Evolutionary conservation across 2,329 filamentous ascomycete species (phyloP), one percentile per base, ranked within the genome.

Genomic region (Macrophomina phaseolina): DNA sequence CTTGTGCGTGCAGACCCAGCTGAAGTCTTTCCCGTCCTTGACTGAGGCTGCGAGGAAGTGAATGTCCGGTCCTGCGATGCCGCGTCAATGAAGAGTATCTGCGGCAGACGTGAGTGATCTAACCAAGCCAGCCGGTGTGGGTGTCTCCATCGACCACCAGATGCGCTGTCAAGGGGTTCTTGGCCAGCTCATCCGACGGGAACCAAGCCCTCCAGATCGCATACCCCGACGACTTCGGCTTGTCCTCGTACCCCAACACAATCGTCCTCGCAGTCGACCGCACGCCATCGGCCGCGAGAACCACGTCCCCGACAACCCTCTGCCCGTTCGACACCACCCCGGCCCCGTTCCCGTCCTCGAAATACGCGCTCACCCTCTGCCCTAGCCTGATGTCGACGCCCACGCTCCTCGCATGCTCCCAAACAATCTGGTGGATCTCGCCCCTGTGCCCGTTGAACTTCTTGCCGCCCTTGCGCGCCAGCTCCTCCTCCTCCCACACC

Each of bases 401-500:
- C 1, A 87, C 75, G 42, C 85, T 79, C 34, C 77, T 78, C 1
- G 85, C 86, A 71, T 88, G 83, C 49, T 85, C 80, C 68, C 86
- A 87, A 6, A 89, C 81, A 5, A 88, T 82, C 48, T 81, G 76
- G 70, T 89, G 86, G 67, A 89, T 77, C 74, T 89, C 87, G 8
- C 86, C 87, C 16, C 87, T 76, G 72, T 89, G 87, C 0, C 87
- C 87, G 68, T 89, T 88, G 69, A 88, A 84, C 28, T 85, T 82
- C 1, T 86, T 86, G 7, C 85, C 83, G 18, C 45, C 56, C 5
- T 2, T 34, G 79, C 71, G 18, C 73, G 72, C 7, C 76, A 71
- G 8, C 81, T 38, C 56, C n/a, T 75, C 73, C 6, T 62, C 56
- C 23, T 75, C 73, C 73, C 80, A 80, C 1, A 69, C 70, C 67